Evolutionary conservation across 805 yeast species (phyloP), one percentile per base, ranked within the genome.

Genomic region (Candida loeiensis): DNA sequence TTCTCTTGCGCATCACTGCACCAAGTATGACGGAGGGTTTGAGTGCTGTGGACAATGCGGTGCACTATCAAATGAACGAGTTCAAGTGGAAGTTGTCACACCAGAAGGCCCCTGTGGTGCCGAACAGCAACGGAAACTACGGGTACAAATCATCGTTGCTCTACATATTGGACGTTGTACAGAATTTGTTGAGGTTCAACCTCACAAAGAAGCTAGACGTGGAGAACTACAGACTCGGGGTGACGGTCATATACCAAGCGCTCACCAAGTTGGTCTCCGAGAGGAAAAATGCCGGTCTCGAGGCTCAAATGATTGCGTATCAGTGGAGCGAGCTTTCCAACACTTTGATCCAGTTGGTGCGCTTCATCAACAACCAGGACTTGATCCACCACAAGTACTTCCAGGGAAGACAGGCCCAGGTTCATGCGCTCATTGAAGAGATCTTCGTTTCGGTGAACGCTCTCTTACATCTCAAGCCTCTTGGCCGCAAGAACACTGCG

Each of bases 21-120:
- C 35, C 36, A n/a, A 41, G 32, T 30, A 21, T 25, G 15, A 24
- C 28, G 15, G 25, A 37, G 19, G 38, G 40, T 12, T 37, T 27
- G 22, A 13, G 35, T 9, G 30, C 29, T 13, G 18, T 31, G 3
- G 46, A 47, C 8, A 36, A 44, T 7, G 29, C 49, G 3, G 44
- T 45, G 16, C 19, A 49, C 5, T 51, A 44, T 24, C 45, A 51
- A 17, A 55, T 58, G 40, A 58, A 69, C 37, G 73, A 68, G 41
- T 57, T 56, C 50, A 58, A 59, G 39, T 69, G 71, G 70, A 69
- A 69, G 46, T 47, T 69, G 30, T 64, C 70, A 25, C 75, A 66
- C 41, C 74, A 69, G 39, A 55, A 52, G 37, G 39, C 47, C 11
- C 73, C 74, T 1, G 37, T 61, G 8, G 46, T 69, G 3, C 69